Percentiles rank a stretch among this genome's conserved stretches.
Evolutionary conservation across 73 alveolate species (phyloP).

Genomic region (Uronychia binucleata): DNA sequence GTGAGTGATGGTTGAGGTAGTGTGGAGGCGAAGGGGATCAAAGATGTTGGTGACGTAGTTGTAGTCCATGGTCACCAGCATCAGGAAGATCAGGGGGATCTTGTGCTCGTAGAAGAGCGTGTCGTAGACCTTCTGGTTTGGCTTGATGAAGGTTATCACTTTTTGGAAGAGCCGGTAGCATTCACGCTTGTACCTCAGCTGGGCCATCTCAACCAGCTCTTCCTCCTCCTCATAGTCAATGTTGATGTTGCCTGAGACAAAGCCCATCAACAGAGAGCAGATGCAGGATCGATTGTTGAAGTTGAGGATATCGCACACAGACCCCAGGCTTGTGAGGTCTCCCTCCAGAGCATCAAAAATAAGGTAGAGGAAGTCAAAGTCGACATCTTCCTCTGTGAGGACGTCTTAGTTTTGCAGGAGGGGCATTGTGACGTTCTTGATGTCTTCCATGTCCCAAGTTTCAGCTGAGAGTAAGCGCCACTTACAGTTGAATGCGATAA

Average conservation of each 20-base stretch:
- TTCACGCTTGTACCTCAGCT: constrained; percentile 1
- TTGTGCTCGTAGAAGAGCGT: background rate
- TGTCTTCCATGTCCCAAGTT: background rate
- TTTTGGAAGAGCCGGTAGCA: background rate
- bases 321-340: background rate
- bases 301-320: background rate
- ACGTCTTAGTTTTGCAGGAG: background rate
- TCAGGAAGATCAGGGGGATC: background rate
- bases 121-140: background rate
- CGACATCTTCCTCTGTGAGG: background rate
- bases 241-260: background rate
- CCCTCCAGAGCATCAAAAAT: constrained; percentile 7
- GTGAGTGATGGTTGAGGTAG: too few relatives aligned
- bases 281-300: background rate
- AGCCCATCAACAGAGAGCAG: constrained; percentile 14
- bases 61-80: background rate
- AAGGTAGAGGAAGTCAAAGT: background rate
- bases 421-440: background rate
- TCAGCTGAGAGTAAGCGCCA: background rate
- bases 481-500: background rate
- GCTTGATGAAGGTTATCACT: background rate
- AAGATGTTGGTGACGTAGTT: background rate
- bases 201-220: background rate
- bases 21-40: constrained; percentile 1
- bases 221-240: constrained; percentile 1